Evolutionary conservation across 139 green algal genomes (phyloP), one percentile per base, ranked within the genome.

Genomic region (Tetratostichococcus sp.): DNA sequence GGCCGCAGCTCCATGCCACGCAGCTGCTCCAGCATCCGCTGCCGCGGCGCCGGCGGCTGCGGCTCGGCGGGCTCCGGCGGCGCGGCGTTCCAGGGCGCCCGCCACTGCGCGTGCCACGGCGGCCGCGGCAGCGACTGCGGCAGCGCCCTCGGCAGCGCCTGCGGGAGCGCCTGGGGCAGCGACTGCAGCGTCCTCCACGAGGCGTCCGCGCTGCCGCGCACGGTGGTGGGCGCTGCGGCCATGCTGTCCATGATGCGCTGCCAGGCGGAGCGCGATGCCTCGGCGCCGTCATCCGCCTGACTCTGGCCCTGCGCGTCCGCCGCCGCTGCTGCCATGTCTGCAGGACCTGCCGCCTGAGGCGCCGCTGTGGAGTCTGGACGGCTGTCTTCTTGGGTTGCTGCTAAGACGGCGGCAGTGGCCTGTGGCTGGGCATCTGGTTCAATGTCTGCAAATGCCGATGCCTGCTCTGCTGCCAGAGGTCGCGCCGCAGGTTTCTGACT

Each of bases 221-320:
- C 50, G 11, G 50, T 62, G 17, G 50, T 62, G 2, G 50, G 50
- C 50, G 50, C 50, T 26, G 50, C 11, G 11, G 50, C 50, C 50
- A 62, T 62, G 50, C 50, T 62, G 50, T 62, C 14, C 50, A 62
- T 62, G 50, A 62, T 62, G 50, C 50, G 50, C 50, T 62, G 50
- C 50, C 50, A 62, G 50, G 50, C 50, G 11, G 50, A n/a, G 14
- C 50, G 11, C 14, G 50, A 62, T 17, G 19, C 50, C 50, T 62
- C 50, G 19, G 50, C 50, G 19, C 2, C 50, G 14, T 8, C 50
- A 28, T 26, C 50, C 2, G 50, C 4, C 14, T 28, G 19, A 25
- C 14, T 14, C 39, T 50, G 39, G 11, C 2, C 11, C 50, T 62
- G 50, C 11, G 22, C 50, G 2, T 2, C 50, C 11, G 50, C 50